Conservation (phyloP, 2,329 filamentous ascomycete species). For the Xylaria sp. region DNA sequence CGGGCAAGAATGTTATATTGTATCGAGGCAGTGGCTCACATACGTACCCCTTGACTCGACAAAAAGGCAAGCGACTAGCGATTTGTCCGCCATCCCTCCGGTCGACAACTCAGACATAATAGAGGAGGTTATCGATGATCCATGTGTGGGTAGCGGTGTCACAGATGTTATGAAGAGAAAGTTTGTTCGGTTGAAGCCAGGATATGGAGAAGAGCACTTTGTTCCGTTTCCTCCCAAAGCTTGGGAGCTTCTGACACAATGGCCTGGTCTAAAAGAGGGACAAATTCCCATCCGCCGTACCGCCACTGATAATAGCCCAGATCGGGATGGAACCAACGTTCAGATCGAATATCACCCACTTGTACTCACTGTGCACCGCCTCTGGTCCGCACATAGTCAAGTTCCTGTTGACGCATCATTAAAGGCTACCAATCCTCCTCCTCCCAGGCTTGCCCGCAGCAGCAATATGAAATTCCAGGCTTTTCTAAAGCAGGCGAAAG, state of each 20-base stretch:
- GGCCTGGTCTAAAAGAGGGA: constrained; percentile 80
- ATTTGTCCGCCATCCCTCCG: constrained; percentile 74
- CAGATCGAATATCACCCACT: constrained; percentile 87
- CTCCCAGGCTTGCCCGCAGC: constrained; percentile 76
- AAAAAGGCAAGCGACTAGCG: constrained; percentile 66
- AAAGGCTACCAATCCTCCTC: constrained; percentile 69
- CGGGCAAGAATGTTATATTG: constrained; percentile 78
- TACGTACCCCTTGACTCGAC: constrained; percentile 75
- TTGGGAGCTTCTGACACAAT: constrained; percentile 82
- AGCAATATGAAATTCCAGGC: constrained; percentile 74
- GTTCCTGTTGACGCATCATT: constrained; percentile 67
- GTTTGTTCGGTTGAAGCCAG: constrained; percentile 80
- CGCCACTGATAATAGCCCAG: constrained; percentile 79
- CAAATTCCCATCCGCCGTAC: constrained; percentile 78
- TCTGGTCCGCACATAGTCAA: constrained; percentile 71
- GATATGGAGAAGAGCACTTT: constrained; percentile 75
- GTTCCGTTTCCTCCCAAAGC: constrained; percentile 81
- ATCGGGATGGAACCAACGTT: constrained; percentile 70
- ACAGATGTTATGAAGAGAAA: constrained; percentile 52
- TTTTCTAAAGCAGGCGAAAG: constrained; percentile 82
- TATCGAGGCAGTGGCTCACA: constrained; percentile 83
- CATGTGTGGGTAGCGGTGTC: constrained; percentile 52
- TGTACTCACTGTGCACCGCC: constrained; percentile 83
- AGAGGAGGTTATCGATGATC: constrained; percentile 66
- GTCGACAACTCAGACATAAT: constrained; percentile 90